phyloP scores from a whole-genome alignment of 345 rosid species.

The Gossypioides kirkii region DNA sequence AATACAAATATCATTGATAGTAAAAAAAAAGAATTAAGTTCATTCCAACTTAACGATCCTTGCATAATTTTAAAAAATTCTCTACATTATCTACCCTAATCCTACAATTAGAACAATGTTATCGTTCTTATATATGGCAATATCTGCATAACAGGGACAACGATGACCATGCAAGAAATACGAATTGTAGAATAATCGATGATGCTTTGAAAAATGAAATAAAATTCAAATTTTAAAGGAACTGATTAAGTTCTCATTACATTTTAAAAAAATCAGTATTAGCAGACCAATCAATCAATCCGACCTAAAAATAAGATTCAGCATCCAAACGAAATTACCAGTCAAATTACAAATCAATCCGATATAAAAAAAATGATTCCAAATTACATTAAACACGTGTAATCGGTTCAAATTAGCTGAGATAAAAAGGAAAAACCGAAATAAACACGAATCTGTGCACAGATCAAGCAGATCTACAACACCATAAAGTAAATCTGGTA shows the following conservation, averaged over 20 bases:
- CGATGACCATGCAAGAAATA: neutral
- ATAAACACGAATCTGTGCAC: neutral
- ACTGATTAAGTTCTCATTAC: neutral
- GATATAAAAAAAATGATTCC: neutral
- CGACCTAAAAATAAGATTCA: neutral
- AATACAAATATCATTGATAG: neutral
- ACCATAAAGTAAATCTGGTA: neutral
- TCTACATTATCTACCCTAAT: neutral
- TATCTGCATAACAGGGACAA: neutral
- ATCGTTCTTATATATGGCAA: neutral
- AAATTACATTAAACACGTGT: neutral
- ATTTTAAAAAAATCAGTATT: no score
- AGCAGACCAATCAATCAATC: neutral
- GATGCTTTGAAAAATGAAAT: neutral
- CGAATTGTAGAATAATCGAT: neutral
- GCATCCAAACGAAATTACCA: neutral
- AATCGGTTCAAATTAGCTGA: neutral
- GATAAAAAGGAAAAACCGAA: neutral
- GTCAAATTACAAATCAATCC: neutral
- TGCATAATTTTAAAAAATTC: neutral
- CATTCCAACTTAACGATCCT: neutral
- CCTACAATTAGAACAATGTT: neutral
- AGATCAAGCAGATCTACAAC: conserved; percentile 2
- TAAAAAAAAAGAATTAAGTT: neutral
- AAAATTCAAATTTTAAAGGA: neutral